Base-by-base conservation (phyloP, 2,329 filamentous ascomycete species). In the Lasiodiplodia hormozganensis region DNA sequence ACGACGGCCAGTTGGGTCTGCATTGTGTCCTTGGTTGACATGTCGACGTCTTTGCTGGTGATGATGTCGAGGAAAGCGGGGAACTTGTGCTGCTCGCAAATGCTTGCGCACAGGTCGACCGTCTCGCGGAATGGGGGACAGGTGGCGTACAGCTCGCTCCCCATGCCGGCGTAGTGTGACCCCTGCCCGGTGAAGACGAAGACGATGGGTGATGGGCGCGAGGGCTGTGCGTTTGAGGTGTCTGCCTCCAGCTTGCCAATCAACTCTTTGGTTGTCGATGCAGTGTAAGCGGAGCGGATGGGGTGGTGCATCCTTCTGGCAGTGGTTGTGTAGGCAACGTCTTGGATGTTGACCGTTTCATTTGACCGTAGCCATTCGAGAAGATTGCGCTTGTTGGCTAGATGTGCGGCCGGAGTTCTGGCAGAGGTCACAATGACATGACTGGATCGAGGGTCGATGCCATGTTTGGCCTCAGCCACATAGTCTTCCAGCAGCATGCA, bases 141-240 rank as follows among this genome's bases (percentile, higher is more conserved):
- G 58, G 85, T 80, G 65, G 84, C 76, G 76, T 85, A 85, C 14
- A 85, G 76, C 74, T 81, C 82, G 76, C 85, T 78, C 28, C 81
- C 83, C 36, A 85, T 80, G 25, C 81, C 83, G 62, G 83, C 84
- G 76, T 85, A 85, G 71, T 85, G 84, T 21, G 83, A 85, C 51
- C 84, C 84, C 69, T 85, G 83, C 21, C 84, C 84, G 70, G 84
- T 85, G 77, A 85, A 85, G 68, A 82, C 82, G 75, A 85, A 85
- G 4, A 82, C 83, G 66, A 81, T 81, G 76, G 83, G 31, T 84
- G 70, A 83, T 83, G 3, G 82, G 77, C 8, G 83, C 80, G 82
- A 85, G 86, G 10, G 85, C 82, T 14, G 89, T 79, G 4, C 83
- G 84, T 73, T 78, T 84, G 77, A 85, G 86, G 47, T 62, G 80